These are phyloP conservation scores for Plasmodium gaboni DNA, from an alignment of 169 alveolate genomes.

Conservation along the genomic window DNA sequence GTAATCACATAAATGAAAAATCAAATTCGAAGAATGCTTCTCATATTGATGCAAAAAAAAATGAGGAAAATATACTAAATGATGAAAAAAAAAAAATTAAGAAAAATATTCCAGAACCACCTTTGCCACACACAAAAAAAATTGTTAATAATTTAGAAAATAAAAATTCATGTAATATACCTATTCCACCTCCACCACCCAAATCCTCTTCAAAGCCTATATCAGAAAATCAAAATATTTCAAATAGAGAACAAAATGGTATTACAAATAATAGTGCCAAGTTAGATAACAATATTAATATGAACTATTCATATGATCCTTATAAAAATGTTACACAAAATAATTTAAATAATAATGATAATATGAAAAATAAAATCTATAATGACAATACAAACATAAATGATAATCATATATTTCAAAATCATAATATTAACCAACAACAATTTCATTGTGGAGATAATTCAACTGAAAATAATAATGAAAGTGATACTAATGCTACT, in stretches of 20 bases:
- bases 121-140: conserved; percentile 13
- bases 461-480: neutral
- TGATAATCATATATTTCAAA: neutral
- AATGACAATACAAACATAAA: neutral
- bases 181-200: conserved; percentile 75
- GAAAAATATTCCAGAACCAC: conserved; percentile 37
- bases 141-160: conserved; percentile 22
- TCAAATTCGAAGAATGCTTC: neutral
- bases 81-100: neutral
- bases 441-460: neutral
- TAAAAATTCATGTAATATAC: conserved; percentile 38
- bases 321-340: neutral
- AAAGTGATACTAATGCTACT: neutral
- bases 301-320: neutral
- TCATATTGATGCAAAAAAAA: neutral
- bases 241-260: conserved; percentile 1
- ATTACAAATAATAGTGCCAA: neutral
- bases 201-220: conserved; percentile 19
- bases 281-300: conserved; percentile 1
- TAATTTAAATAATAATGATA: neutral
- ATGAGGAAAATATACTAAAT: neutral
- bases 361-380: neutral
- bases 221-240: conserved; percentile 5
- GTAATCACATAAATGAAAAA: neutral
- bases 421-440: conserved; percentile 5